Base-by-base conservation (phyloP, 2,329 filamentous ascomycete genomes). In the Pseudohalonectria lignicola region DNA sequence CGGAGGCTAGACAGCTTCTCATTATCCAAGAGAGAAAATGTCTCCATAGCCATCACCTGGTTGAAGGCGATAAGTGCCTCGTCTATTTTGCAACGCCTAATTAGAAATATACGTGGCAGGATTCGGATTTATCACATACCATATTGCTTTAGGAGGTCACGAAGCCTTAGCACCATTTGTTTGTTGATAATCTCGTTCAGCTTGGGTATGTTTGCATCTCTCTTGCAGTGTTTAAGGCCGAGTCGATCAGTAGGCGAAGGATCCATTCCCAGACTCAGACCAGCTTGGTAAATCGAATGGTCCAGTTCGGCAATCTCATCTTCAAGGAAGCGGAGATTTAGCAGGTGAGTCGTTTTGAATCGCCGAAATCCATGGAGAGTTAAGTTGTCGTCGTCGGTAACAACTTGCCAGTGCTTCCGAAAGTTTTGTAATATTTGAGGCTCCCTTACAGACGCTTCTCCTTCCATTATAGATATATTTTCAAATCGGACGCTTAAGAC, bases 271-370 rank as follows among this genome's bases (percentile, higher is more conserved):
- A 58, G 39, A 11, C 44, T 45, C 3, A 59, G 47, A 8, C 55
- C 56, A 19, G 53, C 49, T 39, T 59, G 54, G 36, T 58, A 59
- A 1, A 60, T 46, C 3, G 29, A 28, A 42, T 53, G 49, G 41
- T 60, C 55, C 15, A 53, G 37, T 10, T 51, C 40, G 3, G 49
- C 47, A 29, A 57, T 55, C 38, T 60, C 54, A 8, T 47, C 43
- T 42, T 59, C 53, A 6, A 57, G 43, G 21, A 53, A 54, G 12
- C 53, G 50, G 17, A 57, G 49, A 39, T 56, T 60, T 13, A 60
- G 39, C 3, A 58, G 45, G 34, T 62, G 56, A 5, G 48, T 43
- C 0, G 49, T 53, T 29, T 53, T 56, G 36, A 52, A 56, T 4
- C 53, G 46, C 9, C 50, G 47, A 30, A 54, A 53, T 0, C 51